Evolutionary conservation across 75 land plant species (phyloP).

Genomic region (Gnetum montanum): DNA sequence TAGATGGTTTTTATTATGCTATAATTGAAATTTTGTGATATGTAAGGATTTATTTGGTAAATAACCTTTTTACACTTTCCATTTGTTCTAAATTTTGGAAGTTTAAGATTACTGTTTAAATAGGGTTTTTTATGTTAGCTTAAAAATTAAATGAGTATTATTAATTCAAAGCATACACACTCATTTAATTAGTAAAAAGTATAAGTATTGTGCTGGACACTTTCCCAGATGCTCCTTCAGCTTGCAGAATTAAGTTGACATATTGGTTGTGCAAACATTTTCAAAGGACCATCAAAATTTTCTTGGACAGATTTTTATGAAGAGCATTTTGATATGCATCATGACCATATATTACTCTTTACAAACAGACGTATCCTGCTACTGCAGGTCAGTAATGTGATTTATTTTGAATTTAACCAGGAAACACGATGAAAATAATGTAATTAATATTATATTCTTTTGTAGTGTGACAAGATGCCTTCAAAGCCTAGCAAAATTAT

Average conservation of each 20-base stretch:
- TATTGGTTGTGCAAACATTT: slow-evolving; percentile 73
- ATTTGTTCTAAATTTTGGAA: too few species aligned
- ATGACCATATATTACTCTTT: slow-evolving; percentile 49
- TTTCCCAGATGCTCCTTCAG: slow-evolving; percentile 65
- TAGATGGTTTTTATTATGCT: too few species aligned
- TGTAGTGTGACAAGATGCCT: slow-evolving; percentile 40
- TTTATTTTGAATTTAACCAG: too few species aligned
- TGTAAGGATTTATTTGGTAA: too few species aligned
- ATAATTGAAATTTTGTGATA: too few species aligned
- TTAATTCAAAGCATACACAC: too few species aligned
- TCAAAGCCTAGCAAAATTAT: slow-evolving; percentile 65
- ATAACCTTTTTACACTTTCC: too few species aligned
- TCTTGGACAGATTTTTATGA: slow-evolving; percentile 95
- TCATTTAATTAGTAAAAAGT: too few species aligned
- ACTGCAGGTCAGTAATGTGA: slow-evolving; percentile 60
- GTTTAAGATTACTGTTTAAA: too few species aligned
- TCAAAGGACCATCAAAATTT: slow-evolving; percentile 86
- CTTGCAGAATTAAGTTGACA: slow-evolving; percentile 79
- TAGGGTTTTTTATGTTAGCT: too few species aligned
- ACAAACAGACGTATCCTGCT: slow-evolving; percentile 82
- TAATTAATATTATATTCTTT: slow-evolving; percentile 22
- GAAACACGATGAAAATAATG: not conserved
- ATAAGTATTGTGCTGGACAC: not conserved
- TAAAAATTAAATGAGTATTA: too few species aligned
- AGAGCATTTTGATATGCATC: slow-evolving; percentile 75